Evolutionary conservation across 2,329 filamentous ascomycete genomes (phyloP).

Genomic region (Cladosporium velox): DNA sequence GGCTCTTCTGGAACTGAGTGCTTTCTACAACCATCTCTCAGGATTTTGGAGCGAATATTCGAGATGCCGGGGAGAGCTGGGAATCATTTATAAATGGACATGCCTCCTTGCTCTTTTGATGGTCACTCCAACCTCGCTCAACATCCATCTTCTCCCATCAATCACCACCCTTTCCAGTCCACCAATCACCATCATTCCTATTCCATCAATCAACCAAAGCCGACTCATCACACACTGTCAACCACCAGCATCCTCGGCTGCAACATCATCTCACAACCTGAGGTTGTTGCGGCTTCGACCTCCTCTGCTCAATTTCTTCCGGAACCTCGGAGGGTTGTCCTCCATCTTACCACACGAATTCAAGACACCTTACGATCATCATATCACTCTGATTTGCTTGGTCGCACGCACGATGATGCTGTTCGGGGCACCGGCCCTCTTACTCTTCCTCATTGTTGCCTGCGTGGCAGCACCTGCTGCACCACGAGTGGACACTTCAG

Average conservation of each 20-base stretch:
- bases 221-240: background rate
- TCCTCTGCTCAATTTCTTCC: background rate
- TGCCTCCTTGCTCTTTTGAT: background rate
- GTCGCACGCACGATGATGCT: background rate
- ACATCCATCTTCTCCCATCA: background rate
- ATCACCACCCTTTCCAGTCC: background rate
- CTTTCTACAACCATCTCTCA: background rate
- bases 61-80: background rate
- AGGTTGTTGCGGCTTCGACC: background rate
- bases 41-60: background rate
- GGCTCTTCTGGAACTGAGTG: background rate
- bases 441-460: background rate
- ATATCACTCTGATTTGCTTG: background rate
- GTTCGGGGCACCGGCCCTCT: background rate
- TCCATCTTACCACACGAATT: background rate
- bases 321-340: background rate
- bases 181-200: too few relatives aligned
- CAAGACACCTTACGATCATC: background rate
- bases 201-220: background rate
- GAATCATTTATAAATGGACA: background rate
- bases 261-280: background rate
- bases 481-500: background rate
- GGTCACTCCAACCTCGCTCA: background rate
- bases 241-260: background rate
- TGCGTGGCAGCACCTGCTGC: background rate